These are phyloP conservation scores for Ophiostoma montium DNA, from an alignment of 2,329 filamentous ascomycete species.

Conservation along the genomic window DNA sequence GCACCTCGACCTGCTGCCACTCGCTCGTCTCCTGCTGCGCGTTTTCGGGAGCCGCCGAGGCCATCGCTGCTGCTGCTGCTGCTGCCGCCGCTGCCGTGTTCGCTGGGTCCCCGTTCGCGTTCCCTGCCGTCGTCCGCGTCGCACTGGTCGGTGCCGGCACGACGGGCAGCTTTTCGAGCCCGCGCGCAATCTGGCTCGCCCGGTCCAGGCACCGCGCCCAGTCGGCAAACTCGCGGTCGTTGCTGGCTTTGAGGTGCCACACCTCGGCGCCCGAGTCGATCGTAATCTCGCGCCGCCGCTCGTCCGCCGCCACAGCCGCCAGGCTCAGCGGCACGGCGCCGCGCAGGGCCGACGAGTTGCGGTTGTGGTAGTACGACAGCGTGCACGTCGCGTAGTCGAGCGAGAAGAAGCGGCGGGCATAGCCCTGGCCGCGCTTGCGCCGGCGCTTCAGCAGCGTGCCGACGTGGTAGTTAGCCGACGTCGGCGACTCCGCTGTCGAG, in stretches of 20 bases:
- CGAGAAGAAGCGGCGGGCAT: slow-evolving; percentile 87
- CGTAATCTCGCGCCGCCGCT: slow-evolving; percentile 77
- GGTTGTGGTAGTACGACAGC: slow-evolving; percentile 89
- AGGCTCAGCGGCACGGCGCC: slow-evolving; percentile 86
- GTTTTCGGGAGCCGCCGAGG: slow-evolving; percentile 19
- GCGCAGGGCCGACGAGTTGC: slow-evolving; percentile 79
- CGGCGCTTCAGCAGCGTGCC: slow-evolving; percentile 80
- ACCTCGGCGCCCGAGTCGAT: slow-evolving; percentile 95
- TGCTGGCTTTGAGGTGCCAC: slow-evolving; percentile 82
- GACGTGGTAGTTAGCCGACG: slow-evolving; percentile 52
- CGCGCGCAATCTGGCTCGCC: slow-evolving; percentile 54
- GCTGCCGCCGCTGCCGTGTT: slow-evolving; percentile 14
- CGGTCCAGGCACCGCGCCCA: slow-evolving; percentile 80
- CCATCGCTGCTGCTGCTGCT: slow-evolving; percentile 17
- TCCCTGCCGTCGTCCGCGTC: too few relatives aligned
- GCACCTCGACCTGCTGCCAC: slow-evolving; percentile 73
- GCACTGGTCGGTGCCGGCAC: too few relatives aligned
- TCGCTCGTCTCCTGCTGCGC: slow-evolving; percentile 55
- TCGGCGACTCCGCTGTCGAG: slow-evolving; percentile 12
- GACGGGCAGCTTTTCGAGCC: slow-evolving; percentile 27
- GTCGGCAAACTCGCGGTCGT: slow-evolving; percentile 68
- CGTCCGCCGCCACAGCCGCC: slow-evolving; percentile 81
- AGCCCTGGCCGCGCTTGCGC: slow-evolving; percentile 86
- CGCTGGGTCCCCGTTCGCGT: too few relatives aligned
- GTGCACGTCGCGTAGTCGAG: slow-evolving; percentile 90